Base-by-base conservation (phyloP, 2,329 filamentous ascomycete genomes). In the Aureobasidium mangrovei region DNA sequence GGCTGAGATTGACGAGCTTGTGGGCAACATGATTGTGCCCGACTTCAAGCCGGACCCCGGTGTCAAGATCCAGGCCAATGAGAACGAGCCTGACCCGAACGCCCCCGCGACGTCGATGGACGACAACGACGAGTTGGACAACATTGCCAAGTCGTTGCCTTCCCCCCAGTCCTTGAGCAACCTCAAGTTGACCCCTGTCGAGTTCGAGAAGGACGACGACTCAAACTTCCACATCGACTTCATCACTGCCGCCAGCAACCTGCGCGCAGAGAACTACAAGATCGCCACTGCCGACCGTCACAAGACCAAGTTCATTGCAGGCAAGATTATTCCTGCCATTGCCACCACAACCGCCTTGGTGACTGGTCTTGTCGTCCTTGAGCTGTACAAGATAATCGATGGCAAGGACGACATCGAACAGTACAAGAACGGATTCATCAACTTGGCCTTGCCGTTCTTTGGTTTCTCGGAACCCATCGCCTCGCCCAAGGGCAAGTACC, bases 261-360 rank as follows among this genome's bases (percentile, higher is more conserved):
- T 98, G 57, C 88, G 94, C 57, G 93, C 93, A 0, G 86, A 95
- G 71, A 98, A 98, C 75, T 98, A 98, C 80, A 95, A 93, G 71
- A 98, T 98, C 62, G 83, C 88, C 65, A 80, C 84, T 60, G 91
- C 93, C 0, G 91, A 98, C 67, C 82, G 89, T 58, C 93, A 96
- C 79, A 95, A 93, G 83, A 98, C 91, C 58, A 98, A 98, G 77
- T 97, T 98, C 72, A 98, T 98, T 68, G 94, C 93, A 32, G 93
- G 93, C 69, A 98, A 98, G 81, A 98, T 98, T 63, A 98, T 98
- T 61, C 93, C 93, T 26, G 93, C 93, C 43, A 98, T 98, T 70
- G 93, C 93, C 42, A 98, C 93, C 3, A 97, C 93, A 0, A 98
- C 93, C 2, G 91, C 93, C 3, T 77, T 98, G 56, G 91, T 97